phyloP scores from a whole-genome alignment of 1,139 yeast species.

The Yamadazyma taylorii region DNA sequence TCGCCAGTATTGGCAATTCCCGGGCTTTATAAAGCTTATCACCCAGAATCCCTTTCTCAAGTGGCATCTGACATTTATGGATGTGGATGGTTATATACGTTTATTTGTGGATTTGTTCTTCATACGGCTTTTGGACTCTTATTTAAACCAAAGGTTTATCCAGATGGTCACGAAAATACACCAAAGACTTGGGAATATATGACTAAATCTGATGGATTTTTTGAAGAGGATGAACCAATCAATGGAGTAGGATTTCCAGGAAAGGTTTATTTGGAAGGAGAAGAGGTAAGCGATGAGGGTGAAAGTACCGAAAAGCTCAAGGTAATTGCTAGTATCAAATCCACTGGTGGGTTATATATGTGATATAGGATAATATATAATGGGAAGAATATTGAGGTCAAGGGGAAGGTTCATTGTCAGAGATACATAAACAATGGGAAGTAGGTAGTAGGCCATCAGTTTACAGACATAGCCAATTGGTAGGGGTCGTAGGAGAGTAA shows the following conservation, averaged over 20 bases:
- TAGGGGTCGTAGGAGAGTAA: too few relatives aligned
- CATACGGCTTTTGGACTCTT: constrained; percentile 13
- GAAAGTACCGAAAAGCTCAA: constrained; percentile 15
- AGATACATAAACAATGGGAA: too few relatives aligned
- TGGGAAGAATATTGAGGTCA: neutral
- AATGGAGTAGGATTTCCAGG: constrained; percentile 18
- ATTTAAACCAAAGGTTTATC: constrained; percentile 16
- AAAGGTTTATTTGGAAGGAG: constrained; percentile 10
- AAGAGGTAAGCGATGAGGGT: constrained; percentile 9
- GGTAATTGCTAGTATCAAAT: constrained; percentile 17
- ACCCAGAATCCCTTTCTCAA: constrained; percentile 12
- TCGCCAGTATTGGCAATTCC: constrained; percentile 16
- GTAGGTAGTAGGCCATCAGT: too few relatives aligned
- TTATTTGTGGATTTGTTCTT: constrained; percentile 14
- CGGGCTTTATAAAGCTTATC: constrained; percentile 16
- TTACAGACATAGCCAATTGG: too few relatives aligned
- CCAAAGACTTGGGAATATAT: constrained; percentile 21
- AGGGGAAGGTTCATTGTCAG: neutral
- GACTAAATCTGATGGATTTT: constrained; percentile 19
- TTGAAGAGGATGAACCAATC: constrained; percentile 17
- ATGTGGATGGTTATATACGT: constrained; percentile 19
- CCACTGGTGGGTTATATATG: constrained; percentile 14
- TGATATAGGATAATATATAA: constrained; percentile 1
- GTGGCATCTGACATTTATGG: constrained; percentile 15
- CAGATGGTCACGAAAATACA: constrained; percentile 13